Conservation (phyloP, 2,329 filamentous ascomycete species). For the Paecilomyces variotii region DNA sequence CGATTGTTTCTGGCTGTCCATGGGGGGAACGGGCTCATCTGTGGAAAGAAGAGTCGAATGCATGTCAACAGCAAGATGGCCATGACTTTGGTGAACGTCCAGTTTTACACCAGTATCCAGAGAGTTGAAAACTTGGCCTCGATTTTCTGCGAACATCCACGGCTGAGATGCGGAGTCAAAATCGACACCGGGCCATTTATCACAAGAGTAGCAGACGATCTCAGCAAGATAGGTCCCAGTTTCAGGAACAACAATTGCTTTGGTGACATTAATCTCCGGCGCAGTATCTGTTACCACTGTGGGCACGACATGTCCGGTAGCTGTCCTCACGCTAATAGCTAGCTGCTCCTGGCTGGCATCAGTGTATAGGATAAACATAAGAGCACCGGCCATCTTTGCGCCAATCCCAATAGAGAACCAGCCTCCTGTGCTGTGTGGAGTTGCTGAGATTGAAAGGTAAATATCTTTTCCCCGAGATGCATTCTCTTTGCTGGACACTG, state of each 20-base stretch:
- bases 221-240: constrained; percentile 38
- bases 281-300: constrained; percentile 28
- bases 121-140: constrained; percentile 32
- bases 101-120: constrained; percentile 38
- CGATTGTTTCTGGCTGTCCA: constrained; percentile 2
- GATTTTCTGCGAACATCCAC: constrained; percentile 52
- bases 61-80: constrained; percentile 16
- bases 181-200: constrained; percentile 45
- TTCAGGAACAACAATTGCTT: constrained; percentile 37
- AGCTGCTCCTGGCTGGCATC: constrained; percentile 15
- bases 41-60: background rate
- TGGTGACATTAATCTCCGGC: constrained; percentile 31
- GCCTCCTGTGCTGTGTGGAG: constrained; percentile 3
- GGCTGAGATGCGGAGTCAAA: constrained; percentile 38
- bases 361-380: constrained; percentile 22
- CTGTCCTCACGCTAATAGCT: constrained; percentile 18
- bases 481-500: constrained; percentile 5
- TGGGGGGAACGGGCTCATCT: constrained; percentile 1
- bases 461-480: constrained; percentile 4
- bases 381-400: constrained; percentile 15
- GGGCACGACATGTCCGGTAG: constrained; percentile 17
- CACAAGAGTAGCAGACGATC: constrained; percentile 46
- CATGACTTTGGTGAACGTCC: constrained; percentile 46
- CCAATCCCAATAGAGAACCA: constrained; percentile 22
- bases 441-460: constrained; percentile 6